Conservation (phyloP, 768 basidiomycete genomes). For the Scleroderma citrinum region DNA sequence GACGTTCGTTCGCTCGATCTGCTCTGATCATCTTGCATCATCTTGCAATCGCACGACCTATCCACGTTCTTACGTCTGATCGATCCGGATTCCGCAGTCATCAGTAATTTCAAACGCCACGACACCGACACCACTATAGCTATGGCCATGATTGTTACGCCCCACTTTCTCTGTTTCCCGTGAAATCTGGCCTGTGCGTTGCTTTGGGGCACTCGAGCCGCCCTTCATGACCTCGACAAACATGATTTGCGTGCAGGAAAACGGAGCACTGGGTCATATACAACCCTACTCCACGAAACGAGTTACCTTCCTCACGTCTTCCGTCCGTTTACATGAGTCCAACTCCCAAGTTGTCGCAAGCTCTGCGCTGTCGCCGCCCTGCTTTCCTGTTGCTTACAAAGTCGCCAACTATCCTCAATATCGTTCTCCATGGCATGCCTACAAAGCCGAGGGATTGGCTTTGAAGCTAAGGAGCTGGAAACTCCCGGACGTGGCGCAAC, state of each 20-base stretch:
- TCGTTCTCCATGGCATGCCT: conserved; percentile 31
- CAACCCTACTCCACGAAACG: conserved; percentile 6
- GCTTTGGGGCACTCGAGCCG: conserved; percentile 11
- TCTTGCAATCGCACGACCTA: conserved; percentile 5
- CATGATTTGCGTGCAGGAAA: conserved; percentile 4
- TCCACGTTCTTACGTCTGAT: conserved; percentile 8
- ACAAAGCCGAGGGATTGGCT: background rate
- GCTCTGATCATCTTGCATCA: conserved; percentile 11
- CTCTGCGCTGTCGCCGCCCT: conserved; percentile 3
- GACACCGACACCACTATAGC: conserved; percentile 14
- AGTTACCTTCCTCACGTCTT: conserved; percentile 14
- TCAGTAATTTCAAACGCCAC: conserved; percentile 5
- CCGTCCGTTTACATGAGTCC: conserved; percentile 6
- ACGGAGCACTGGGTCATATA: background rate
- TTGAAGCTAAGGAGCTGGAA: conserved; percentile 13
- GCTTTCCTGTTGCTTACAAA: conserved; percentile 24
- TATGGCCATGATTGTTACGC: conserved; percentile 1
- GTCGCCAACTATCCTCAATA: conserved; percentile 35
- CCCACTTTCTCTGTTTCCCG: background rate
- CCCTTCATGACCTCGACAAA: conserved; percentile 24
- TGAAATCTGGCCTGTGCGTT: background rate
- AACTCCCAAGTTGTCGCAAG: conserved; percentile 7
- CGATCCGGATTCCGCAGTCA: conserved; percentile 6
- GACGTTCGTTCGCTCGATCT: conserved; percentile 19
- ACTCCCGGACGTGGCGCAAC: conserved; percentile 25